These are phyloP conservation scores for Colletotrichum spinosum DNA, from an alignment of 2,329 filamentous ascomycete species.

Conservation along the genomic window DNA sequence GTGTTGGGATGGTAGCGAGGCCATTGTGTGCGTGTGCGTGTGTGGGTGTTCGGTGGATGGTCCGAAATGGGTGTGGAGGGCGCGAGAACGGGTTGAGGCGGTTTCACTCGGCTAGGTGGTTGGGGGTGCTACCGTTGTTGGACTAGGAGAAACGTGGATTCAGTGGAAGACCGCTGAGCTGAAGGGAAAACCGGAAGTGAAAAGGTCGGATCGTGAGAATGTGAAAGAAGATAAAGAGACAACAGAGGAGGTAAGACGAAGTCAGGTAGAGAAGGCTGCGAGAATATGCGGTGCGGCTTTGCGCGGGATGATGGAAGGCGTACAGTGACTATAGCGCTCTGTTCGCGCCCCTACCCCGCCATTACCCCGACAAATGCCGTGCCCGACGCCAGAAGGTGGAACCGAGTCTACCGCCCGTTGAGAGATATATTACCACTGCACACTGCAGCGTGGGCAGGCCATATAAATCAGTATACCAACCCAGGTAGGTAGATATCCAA, in stretches of 20 bases:
- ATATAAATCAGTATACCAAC: not conserved
- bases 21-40: constrained; percentile 47
- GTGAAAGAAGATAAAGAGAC: not conserved
- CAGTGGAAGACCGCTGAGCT: not conserved
- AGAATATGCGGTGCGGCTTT: constrained; percentile 16
- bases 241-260: not conserved
- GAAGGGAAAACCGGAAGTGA: not conserved
- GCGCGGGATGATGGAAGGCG: constrained; percentile 16
- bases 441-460: constrained; percentile 2
- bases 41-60: constrained; percentile 2
- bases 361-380: constrained; percentile 38
- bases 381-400: constrained; percentile 31
- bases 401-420: constrained; percentile 18
- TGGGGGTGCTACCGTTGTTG: too few species aligned
- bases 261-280: constrained; percentile 11
- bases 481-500: too few species aligned
- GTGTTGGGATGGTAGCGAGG: constrained; percentile 60
- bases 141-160: not conserved
- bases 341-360: constrained; percentile 37
- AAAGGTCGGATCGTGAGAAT: not conserved
- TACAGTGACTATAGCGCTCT: constrained; percentile 19
- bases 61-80: not conserved
- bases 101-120: not conserved
- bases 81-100: not conserved
- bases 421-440: constrained; percentile 14